Conservation (phyloP, 352 stramenopile species). For the Pythium volutum region DNA sequence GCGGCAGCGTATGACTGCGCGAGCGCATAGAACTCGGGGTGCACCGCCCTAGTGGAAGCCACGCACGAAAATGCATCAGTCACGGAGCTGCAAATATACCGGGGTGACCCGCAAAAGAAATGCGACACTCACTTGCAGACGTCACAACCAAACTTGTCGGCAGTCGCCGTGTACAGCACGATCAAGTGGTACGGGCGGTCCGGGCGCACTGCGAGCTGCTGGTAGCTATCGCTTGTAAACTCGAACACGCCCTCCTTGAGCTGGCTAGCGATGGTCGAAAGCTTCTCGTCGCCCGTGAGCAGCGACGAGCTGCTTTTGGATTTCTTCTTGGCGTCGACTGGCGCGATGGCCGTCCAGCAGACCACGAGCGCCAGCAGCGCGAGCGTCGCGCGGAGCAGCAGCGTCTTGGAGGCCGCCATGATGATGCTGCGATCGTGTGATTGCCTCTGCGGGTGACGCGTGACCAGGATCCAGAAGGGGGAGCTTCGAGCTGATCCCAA, state of each 20-base stretch:
- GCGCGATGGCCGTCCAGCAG: constrained; percentile 24
- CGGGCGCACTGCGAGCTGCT: constrained; percentile 49
- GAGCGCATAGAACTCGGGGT: constrained; percentile 63
- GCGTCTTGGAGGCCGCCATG: constrained; percentile 19
- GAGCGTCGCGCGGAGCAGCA: constrained; percentile 26
- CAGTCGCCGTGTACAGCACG: constrained; percentile 71
- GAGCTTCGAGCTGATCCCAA: constrained; percentile 16
- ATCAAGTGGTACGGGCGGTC: constrained; percentile 82
- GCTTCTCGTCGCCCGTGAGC: constrained; percentile 59
- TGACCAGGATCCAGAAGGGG: constrained; percentile 19
- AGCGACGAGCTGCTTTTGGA: constrained; percentile 8
- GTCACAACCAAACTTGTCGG: constrained; percentile 75
- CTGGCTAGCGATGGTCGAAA: constrained; percentile 45
- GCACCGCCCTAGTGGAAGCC: constrained; percentile 39
- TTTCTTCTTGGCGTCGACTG: constrained; percentile 42
- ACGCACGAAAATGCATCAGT: no score
- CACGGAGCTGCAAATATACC: background rate
- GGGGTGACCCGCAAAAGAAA: background rate
- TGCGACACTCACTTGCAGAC: constrained; percentile 52
- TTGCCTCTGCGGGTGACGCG: constrained; percentile 24
- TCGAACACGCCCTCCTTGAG: constrained; percentile 59
- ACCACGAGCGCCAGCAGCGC: constrained; percentile 39
- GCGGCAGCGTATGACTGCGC: constrained; percentile 59
- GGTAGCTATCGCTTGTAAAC: constrained; percentile 56
- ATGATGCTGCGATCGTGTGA: constrained; percentile 8